Evolutionary conservation across 164 flowering plant species (phyloP).

Genomic region (Macadamia integrifolia): DNA sequence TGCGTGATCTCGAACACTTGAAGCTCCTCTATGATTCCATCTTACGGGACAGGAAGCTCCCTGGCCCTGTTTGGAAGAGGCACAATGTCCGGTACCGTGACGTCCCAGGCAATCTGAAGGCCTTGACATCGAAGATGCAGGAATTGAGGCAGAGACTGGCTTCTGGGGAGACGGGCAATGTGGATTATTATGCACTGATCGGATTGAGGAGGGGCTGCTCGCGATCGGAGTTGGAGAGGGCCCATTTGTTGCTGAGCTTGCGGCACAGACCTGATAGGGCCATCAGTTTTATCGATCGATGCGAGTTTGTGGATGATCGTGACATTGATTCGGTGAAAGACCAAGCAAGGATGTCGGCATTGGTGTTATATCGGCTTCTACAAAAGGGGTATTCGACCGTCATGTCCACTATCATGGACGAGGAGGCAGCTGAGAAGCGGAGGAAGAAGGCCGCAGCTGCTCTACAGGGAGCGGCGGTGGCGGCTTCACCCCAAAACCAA

Average conservation of each 20-base stretch:
- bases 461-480: constrained; percentile 31
- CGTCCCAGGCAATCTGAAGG: constrained; percentile 58
- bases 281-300: constrained; percentile 54
- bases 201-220: constrained; percentile 87
- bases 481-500: constrained; percentile 8
- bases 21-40: constrained; percentile 82
- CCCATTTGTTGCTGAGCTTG: constrained; percentile 60
- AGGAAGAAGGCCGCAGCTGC: constrained; percentile 53
- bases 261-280: constrained; percentile 80
- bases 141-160: constrained; percentile 66
- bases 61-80: constrained; percentile 79
- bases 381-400: constrained; percentile 73
- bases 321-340: constrained; percentile 72
- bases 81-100: constrained; percentile 59
- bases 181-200: constrained; percentile 74
- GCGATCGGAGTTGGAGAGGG: constrained; percentile 78
- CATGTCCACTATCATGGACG: constrained; percentile 58
- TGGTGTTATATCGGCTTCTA: constrained; percentile 67
- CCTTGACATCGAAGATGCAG: constrained; percentile 47
- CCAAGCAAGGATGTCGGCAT: constrained; percentile 72
- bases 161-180: constrained; percentile 57
- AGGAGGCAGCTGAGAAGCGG: constrained; percentile 64
- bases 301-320: constrained; percentile 64
- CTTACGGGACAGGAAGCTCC: constrained; percentile 66
- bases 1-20: constrained; percentile 89